phyloP scores from a whole-genome alignment of 345 rosid species.

The Eucalyptus polybractea region DNA sequence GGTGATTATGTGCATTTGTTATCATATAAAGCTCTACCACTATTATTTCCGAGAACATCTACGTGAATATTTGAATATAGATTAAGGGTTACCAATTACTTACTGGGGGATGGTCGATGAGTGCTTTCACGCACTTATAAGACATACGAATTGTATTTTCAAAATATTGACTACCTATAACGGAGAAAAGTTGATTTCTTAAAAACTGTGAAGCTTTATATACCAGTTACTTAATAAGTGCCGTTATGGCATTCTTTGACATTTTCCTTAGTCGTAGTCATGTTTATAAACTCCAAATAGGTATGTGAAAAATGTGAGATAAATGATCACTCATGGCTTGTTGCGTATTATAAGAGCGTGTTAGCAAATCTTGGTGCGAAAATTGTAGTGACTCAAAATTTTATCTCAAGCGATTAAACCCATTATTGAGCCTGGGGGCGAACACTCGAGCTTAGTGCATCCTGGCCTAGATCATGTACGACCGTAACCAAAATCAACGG shows the following conservation, averaged over 20 bases:
- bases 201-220: accelerated
- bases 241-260: accelerated
- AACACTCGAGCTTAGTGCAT: not conserved
- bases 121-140: not conserved
- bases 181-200: not conserved
- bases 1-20: not conserved
- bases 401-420: not conserved
- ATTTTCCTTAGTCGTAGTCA: accelerated
- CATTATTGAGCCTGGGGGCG: accelerated
- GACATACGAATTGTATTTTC: not conserved
- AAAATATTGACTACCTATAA: accelerated
- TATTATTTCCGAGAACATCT: not conserved
- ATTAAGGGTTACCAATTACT: not conserved
- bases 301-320: not conserved
- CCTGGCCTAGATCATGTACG: not conserved
- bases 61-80: not conserved
- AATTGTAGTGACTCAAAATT: not conserved
- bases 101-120: not conserved
- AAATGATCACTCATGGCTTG: not conserved
- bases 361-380: not conserved
- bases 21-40: not conserved
- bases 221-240: accelerated
- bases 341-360: not conserved
- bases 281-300: not conserved
- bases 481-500: not conserved